Evolutionary conservation across 148 eudicot species (phyloP).

Genomic region (Chenopodium formosanum): DNA sequence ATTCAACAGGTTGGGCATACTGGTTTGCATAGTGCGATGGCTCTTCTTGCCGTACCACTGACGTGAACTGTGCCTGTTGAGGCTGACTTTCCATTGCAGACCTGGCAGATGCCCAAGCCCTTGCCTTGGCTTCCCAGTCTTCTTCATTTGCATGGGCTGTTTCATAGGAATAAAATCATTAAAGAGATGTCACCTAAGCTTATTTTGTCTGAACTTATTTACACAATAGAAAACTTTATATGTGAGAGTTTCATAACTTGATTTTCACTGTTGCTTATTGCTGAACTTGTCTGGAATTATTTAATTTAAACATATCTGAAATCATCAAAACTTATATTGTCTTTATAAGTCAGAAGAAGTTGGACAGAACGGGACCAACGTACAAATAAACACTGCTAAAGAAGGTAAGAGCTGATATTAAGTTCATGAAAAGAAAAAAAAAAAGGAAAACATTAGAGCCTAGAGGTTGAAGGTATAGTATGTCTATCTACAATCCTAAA

Average conservation of each 20-base stretch:
- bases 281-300: no score
- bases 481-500: not conserved
- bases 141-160: constrained; percentile 77
- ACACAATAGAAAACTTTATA: no score
- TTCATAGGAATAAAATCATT: constrained; percentile 12
- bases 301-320: no score
- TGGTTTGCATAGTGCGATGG: constrained; percentile 54
- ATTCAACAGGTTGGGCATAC: constrained; percentile 47
- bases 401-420: not conserved
- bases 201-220: no score
- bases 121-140: constrained; percentile 95
- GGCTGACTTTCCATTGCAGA: constrained; percentile 60
- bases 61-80: constrained; percentile 45
- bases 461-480: not conserved
- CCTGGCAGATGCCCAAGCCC: constrained; percentile 93
- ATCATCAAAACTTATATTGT: no score
- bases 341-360: no score
- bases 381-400: not conserved
- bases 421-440: not conserved
- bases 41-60: constrained; percentile 45
- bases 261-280: no score
- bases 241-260: no score
- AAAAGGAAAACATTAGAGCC: not conserved
- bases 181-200: not conserved
- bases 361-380: no score